A percentile compares a stretch with the other conserved stretches of the same genome.
Evolutionary conservation across 345 rosid genomes (phyloP).

Genomic region (Citrus sp.): DNA sequence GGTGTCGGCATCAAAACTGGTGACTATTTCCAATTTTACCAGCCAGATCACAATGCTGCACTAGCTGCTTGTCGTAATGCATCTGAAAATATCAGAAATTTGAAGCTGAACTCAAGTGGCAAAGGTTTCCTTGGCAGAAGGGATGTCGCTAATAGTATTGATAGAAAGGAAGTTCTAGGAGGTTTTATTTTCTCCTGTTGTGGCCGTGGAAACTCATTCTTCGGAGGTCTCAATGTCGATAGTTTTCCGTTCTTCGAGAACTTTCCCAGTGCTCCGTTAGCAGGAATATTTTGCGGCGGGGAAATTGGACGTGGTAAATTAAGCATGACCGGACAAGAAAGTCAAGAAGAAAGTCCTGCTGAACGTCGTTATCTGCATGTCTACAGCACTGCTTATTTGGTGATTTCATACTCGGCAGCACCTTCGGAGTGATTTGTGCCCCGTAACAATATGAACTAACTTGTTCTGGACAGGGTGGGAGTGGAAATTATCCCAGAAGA

Average conservation of each 20-base stretch:
- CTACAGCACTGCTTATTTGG: slow-evolving; percentile 60
- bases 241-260: slow-evolving; percentile 61
- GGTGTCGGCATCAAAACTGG: slow-evolving; percentile 61
- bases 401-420: slow-evolving; percentile 38
- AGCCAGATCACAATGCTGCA: slow-evolving; percentile 41
- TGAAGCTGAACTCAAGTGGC: slow-evolving; percentile 32
- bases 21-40: slow-evolving; percentile 65
- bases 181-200: slow-evolving; percentile 59
- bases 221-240: slow-evolving; percentile 38
- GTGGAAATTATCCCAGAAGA: background rate
- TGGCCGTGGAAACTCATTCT: slow-evolving; percentile 55
- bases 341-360: slow-evolving; percentile 20
- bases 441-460: background rate
- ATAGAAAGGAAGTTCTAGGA: slow-evolving; percentile 48
- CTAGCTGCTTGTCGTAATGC: slow-evolving; percentile 33
- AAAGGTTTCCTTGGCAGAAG: slow-evolving; percentile 8
- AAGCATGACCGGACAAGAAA: slow-evolving; percentile 11
- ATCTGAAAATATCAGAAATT: slow-evolving; percentile 32
- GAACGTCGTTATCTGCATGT: slow-evolving; percentile 41
- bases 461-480: background rate
- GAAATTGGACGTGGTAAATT: slow-evolving; percentile 57
- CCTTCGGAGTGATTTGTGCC: background rate
- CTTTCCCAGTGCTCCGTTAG: slow-evolving; percentile 57
- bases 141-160: background rate
- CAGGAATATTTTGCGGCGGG: slow-evolving; percentile 63